Base-by-base conservation (phyloP, 306 rosid species). In the Cajanus cajan region DNA sequence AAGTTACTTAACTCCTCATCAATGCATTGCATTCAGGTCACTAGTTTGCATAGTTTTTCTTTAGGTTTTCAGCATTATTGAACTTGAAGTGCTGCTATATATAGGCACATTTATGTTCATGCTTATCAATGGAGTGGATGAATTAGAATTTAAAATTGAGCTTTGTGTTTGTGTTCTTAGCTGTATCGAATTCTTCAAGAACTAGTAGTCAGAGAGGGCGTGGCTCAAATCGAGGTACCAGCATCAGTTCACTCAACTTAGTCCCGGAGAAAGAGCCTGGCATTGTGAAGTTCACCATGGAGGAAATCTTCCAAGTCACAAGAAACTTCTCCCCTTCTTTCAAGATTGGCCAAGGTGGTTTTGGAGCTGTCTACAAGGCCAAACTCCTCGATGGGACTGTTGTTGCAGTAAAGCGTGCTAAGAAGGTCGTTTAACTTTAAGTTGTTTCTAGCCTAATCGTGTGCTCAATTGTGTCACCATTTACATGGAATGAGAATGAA, bases 341-440 rank as follows among this genome's bases (percentile, higher is more conserved):
- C 37, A 93, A 93, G 89, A 86, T 96, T 64, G 99, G 99, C 55
- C 99, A 91, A 87, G 99, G 99, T 24, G 99, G 99, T 71, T 96
- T 96, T 52, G 99, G 99, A 57, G 78, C 94, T 7, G 97, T 96
- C 37, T 96, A 89, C 83, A 93, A 82, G 86, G 97, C 94, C 12
- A 93, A 81, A 78, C 97, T 96, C 5, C 72, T 16, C 4, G 86
- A 91, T 77, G 99, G 99, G 73, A 82, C 89, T 14, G 14, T 80
- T 24, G 96, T 93, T 73, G 98, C 99, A 15, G 80, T 93, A 43
- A 96, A 96, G 80, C 98, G 99, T 5, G 98, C 98, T 47, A 95
- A 93, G 89, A 96, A 93, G 98, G 99, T 96, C 73, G 21, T 80
- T 51, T 19, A n/a, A n/a, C n/a, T n/a, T n/a, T n/a, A 21, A 52